Evolutionary conservation across 257 asterid genomes (phyloP), one percentile per base, ranked within the genome.

Genomic region (Penstemon barbatus): DNA sequence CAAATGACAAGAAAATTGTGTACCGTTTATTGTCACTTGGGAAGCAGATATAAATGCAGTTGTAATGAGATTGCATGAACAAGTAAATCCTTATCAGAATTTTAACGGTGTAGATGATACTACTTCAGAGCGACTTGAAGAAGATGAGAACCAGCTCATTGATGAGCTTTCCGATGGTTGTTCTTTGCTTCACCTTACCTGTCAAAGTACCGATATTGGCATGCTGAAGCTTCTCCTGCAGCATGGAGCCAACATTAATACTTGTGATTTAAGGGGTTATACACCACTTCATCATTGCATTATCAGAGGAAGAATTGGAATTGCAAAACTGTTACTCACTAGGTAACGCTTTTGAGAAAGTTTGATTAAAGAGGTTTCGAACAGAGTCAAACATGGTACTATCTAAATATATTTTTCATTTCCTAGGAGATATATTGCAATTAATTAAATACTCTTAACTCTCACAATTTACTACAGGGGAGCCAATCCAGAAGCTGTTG

Each of bases 201-300:
- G 96, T 80, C 98, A 88, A 81, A 84, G 88, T 73, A 81, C 96
- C 54, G 98, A 92, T 76, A 66, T 85, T 64, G 85, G 91, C 78
- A 90, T 88, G 98, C 88, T 90, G 10, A 97, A 92, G 83, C 88
- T 92, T 71, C 97, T 92, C 65, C 80, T 92, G 66, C 98, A 92
- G 72, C 80, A 88, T n/a, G 96, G 98, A 62, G 97, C 95, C 50
- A 77, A 81, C 41, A 59, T 86, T 41, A 80, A 81, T 69, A 66
- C 83, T 52, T 65, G 80, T 63, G 98, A 92, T 76, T 81, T 87
- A 50, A 85, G 68, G 84, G 96, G 90, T 36, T 87, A 79, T 71
- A 88, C 97, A 4, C 92, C 98, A 5, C 84, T 92, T 78, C 96
- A 92, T 78, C 91, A 92, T 65, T 70, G 96, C 79, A 78, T 90